Base-by-base conservation (phyloP, 805 yeast species). In the Pichia heedii region DNA sequence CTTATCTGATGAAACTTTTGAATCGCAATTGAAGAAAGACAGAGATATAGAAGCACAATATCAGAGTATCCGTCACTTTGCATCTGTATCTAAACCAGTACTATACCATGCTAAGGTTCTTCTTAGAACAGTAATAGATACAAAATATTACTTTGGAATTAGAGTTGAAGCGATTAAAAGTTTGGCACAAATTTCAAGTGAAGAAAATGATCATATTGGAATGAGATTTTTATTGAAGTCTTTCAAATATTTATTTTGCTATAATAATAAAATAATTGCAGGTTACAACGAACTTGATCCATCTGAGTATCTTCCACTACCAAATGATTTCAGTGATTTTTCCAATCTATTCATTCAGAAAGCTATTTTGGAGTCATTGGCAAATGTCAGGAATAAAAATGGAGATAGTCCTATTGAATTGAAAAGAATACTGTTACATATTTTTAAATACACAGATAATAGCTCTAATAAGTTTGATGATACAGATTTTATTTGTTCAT, bases 21-120 rank as follows among this genome's bases (percentile, higher is more conserved):
- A 87, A 1, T 85, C 97, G 0, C 98, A 93, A 56, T 65, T 93
- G 26, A 93, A 85, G 53, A 95, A 88, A 57, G 99, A 93, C 62
- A 68, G 96, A 49, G 99, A 93, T 57, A 94, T 93, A 18, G 96
- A 88, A 48, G 98, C 99, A 0, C 99, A 93, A 56, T 63, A 78
- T 36, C 96, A 87, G 42, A 87, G 96, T 10, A 74, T 89, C 15
- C 66, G 71, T 40, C 85, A 74, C 59, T 90, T 86, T 61, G 79
- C 83, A 8, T 75, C 71, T 19, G 62, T 71, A 11, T 71, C 70
- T 41, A 73, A 76, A 43, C 84, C 88, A 0, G 71, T 74, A 2
- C 51, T 70, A 0, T 67, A 84, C 5, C 84, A 87, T 56, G 85
- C 95, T 8, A 79, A 95, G 0, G 74, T 84, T 19, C 65, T 93